Conservation (phyloP, 768 basidiomycete genomes). For the Termitomyces sp. region DNA sequence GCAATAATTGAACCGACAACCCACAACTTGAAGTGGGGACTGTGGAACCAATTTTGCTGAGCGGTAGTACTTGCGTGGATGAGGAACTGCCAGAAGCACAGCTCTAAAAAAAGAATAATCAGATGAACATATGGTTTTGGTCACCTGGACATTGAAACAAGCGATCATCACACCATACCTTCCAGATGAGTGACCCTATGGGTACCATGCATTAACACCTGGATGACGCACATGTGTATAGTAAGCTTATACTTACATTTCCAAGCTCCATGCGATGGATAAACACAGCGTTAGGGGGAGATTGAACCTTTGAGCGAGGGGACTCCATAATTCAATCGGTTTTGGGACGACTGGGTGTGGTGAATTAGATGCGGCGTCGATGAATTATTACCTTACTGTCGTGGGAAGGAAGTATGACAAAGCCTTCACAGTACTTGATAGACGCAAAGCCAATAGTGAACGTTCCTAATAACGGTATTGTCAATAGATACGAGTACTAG, state of each 20-base stretch:
- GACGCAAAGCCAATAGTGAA: constrained; percentile 59
- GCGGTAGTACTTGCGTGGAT: constrained; percentile 49
- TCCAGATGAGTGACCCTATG: constrained; percentile 72
- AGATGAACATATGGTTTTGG: not conserved
- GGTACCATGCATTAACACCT: not conserved
- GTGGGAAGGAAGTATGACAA: constrained; percentile 31
- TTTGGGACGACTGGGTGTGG: constrained; percentile 50
- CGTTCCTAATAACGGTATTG: constrained; percentile 50
- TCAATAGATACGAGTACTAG: constrained; percentile 68
- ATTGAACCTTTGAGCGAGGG: constrained; percentile 37
- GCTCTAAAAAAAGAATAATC: constrained; percentile 37
- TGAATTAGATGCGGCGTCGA: not conserved
- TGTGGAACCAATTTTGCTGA: constrained; percentile 74
- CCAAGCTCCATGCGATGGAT: constrained; percentile 65
- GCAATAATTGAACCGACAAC: constrained; percentile 55
- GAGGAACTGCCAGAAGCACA: constrained; percentile 87
- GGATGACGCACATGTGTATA: not conserved
- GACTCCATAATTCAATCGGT: constrained; percentile 55
- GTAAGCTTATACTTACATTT: constrained; percentile 51
- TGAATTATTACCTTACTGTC: constrained; percentile 41
- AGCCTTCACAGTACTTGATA: constrained; percentile 76
- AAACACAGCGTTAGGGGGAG: constrained; percentile 63
- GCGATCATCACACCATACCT: constrained; percentile 34
- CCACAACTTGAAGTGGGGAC: constrained; percentile 72
- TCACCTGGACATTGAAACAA: not conserved